Evolutionary conservation across 345 rosid species (phyloP).

Genomic region (Sonneratia caseolaris): DNA sequence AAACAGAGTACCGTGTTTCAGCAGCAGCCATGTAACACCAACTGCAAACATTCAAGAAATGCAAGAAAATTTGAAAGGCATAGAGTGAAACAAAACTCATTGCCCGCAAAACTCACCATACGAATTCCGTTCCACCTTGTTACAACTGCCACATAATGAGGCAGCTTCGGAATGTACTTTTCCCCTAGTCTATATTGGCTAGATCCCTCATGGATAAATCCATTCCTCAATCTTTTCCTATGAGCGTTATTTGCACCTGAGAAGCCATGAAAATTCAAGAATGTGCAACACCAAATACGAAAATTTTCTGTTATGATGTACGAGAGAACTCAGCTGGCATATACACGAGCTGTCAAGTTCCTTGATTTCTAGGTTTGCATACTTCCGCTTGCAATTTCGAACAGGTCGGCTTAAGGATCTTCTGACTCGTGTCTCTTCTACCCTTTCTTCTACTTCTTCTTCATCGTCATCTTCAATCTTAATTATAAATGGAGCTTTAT

Average conservation of each 20-base stretch:
- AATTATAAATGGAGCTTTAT: neutral
- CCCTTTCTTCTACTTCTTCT: conserved; percentile 3
- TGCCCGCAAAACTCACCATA: conserved; percentile 1
- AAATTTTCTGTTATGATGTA: neutral
- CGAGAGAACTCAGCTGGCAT: neutral
- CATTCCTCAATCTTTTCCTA: neutral
- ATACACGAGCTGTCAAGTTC: conserved; percentile 1
- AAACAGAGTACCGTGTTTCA: too few relatives aligned
- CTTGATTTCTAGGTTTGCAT: neutral
- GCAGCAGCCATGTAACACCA: neutral
- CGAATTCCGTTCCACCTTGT: too few relatives aligned
- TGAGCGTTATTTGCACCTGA: neutral
- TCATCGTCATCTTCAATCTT: neutral
- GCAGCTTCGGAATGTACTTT: conserved; percentile 5
- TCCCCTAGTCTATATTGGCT: neutral
- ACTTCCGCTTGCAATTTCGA: conserved; percentile 13
- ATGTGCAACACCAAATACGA: neutral
- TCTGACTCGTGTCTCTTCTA: neutral
- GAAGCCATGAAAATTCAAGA: conserved; percentile 1
- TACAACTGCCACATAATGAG: neutral
- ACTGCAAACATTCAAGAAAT: neutral
- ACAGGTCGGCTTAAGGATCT: neutral
- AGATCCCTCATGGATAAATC: neutral
- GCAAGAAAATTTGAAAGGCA: neutral
- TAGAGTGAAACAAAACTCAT: neutral